These are phyloP conservation scores for Plasmodium inui DNA, from an alignment of 169 alveolate species.

Conservation along the genomic window DNA sequence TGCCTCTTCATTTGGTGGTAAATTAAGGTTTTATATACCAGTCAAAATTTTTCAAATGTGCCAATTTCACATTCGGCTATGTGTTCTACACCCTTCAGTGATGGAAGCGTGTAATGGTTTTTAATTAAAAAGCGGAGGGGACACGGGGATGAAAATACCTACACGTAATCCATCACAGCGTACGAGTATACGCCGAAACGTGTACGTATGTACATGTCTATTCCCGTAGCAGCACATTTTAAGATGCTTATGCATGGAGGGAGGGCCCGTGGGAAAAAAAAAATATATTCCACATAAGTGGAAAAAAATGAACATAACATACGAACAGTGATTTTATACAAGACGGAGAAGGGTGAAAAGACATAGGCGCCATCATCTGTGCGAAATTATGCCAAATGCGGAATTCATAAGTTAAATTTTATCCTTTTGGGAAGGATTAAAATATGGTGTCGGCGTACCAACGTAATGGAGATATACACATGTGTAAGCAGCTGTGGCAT, in stretches of 20 bases:
- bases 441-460: not conserved
- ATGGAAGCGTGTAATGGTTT: conserved; percentile 1
- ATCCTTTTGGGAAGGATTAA: not conserved
- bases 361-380: not conserved
- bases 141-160: not conserved
- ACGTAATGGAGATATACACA: not conserved
- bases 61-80: not conserved
- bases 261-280: not conserved
- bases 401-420: not conserved
- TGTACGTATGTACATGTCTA: not conserved
- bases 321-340: not conserved
- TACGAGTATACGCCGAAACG: not conserved
- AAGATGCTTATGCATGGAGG: not conserved
- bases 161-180: not conserved
- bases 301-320: not conserved
- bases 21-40: not conserved
- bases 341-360: not conserved
- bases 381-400: not conserved
- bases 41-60: not conserved
- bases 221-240: not conserved
- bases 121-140: not conserved
- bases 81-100: conserved; percentile 4
- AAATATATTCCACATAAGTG: not conserved
- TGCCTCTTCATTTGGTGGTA: not conserved
- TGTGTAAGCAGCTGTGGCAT: not conserved